A percentile compares a stretch with the other conserved stretches of the same genome.
Conservation (phyloP, 352 stramenopile species). For the Phytophthora lateralis region DNA sequence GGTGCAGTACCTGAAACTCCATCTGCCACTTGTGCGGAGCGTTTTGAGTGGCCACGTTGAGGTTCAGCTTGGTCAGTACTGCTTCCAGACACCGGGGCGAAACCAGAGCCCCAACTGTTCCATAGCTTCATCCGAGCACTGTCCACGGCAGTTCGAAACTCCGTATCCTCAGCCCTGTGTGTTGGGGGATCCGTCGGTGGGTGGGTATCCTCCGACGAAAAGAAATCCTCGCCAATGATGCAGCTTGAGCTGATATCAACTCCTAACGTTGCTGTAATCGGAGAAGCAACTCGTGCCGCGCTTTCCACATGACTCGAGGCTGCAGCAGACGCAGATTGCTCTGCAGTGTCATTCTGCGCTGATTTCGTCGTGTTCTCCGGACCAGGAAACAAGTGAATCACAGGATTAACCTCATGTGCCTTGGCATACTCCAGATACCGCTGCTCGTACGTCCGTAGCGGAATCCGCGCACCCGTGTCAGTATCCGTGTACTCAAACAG, state of each 20-base stretch:
- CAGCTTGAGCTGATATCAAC: slow-evolving; percentile 48
- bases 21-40: not conserved
- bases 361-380: not conserved
- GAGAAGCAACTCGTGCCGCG: not conserved
- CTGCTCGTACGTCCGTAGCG: slow-evolving; percentile 43
- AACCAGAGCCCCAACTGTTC: slow-evolving; percentile 23
- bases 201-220: slow-evolving; percentile 12
- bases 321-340: not conserved
- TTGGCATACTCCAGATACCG: slow-evolving; percentile 55
- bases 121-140: slow-evolving; percentile 29
- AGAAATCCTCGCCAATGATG: slow-evolving; percentile 47
- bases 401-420: slow-evolving; percentile 34
- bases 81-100: slow-evolving; percentile 10
- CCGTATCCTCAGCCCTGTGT: slow-evolving; percentile 10
- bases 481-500: slow-evolving; percentile 63
- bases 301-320: not conserved
- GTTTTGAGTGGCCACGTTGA: not conserved
- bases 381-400: slow-evolving; percentile 40
- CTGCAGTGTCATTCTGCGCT: not conserved
- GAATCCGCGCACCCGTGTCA: slow-evolving; percentile 40
- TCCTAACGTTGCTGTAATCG: slow-evolving; percentile 32
- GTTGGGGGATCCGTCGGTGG: slow-evolving; percentile 4
- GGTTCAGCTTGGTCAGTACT: not conserved
- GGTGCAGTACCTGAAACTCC: slow-evolving; percentile 14
- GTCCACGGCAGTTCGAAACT: slow-evolving; percentile 29